A percentile compares a stretch with the other conserved stretches of the same genome.
These are phyloP conservation scores for Diplocarpon mali DNA, from an alignment of 2,329 filamentous ascomycete species.

Conservation along the genomic window DNA sequence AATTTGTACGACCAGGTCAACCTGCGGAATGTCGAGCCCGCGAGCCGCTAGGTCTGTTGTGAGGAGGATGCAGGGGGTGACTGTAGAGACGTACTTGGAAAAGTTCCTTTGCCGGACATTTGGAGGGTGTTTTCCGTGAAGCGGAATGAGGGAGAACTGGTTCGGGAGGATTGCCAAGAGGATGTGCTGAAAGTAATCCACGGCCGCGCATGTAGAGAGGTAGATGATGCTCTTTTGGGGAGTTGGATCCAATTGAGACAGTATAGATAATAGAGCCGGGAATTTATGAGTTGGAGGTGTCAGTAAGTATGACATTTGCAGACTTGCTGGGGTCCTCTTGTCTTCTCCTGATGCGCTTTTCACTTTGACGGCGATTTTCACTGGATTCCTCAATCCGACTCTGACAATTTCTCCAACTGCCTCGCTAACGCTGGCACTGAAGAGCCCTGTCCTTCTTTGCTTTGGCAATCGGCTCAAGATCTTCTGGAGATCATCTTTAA, in stretches of 20 bases:
- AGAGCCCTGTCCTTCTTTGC: slow-evolving; percentile 83
- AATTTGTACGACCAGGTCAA: slow-evolving; percentile 83
- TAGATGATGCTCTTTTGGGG: slow-evolving; percentile 87
- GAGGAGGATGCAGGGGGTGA: slow-evolving; percentile 68
- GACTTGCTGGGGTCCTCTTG: slow-evolving; percentile 76
- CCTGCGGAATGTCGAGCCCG: slow-evolving; percentile 82
- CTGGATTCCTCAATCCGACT: slow-evolving; percentile 84
- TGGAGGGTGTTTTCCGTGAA: slow-evolving; percentile 86
- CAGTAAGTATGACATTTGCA: slow-evolving; percentile 82
- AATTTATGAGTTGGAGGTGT: slow-evolving; percentile 71
- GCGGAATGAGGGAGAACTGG: slow-evolving; percentile 59
- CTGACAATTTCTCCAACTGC: slow-evolving; percentile 88
- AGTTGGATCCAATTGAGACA: slow-evolving; percentile 56
- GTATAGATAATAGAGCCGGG: slow-evolving; percentile 58
- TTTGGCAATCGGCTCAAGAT: slow-evolving; percentile 81
- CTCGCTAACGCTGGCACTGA: slow-evolving; percentile 92
- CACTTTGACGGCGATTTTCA: slow-evolving; percentile 90
- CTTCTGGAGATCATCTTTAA: slow-evolving; percentile 80
- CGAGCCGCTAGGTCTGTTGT: slow-evolving; percentile 89
- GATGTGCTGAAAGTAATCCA: slow-evolving; percentile 85
- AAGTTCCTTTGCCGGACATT: slow-evolving; percentile 87
- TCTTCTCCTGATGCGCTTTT: slow-evolving; percentile 70
- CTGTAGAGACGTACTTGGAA: slow-evolving; percentile 62
- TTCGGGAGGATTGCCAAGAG: slow-evolving; percentile 61
- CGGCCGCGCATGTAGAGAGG: slow-evolving; percentile 83